These are phyloP conservation scores for Phalaenopsis hybrid DNA, from an alignment of 116 monocot genomes.

Conservation along the genomic window DNA sequence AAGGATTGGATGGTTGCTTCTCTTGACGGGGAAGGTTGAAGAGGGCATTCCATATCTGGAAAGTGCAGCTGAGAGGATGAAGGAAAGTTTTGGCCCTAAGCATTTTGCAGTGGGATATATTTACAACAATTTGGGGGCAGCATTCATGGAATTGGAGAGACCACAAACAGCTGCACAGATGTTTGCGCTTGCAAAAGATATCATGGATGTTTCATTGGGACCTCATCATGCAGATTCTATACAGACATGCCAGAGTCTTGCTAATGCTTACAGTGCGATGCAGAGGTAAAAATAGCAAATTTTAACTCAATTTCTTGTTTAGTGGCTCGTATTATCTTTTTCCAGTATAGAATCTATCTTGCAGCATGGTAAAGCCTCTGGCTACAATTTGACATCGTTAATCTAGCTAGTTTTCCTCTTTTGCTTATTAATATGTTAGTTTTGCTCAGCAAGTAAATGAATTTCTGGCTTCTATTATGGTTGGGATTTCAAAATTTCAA, in stretches of 20 bases:
- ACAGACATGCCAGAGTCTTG: slow-evolving; percentile 75
- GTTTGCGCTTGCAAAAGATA: slow-evolving; percentile 89
- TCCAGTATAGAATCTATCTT: neutral
- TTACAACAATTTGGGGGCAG: slow-evolving; percentile 89
- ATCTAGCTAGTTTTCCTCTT: too few species aligned
- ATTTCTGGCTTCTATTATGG: too few species aligned
- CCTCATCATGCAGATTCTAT: slow-evolving; percentile 82
- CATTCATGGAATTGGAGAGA: slow-evolving; percentile 77
- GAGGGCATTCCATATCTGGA: slow-evolving; percentile 69
- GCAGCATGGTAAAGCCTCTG: neutral
- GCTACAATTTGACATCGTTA: neutral
- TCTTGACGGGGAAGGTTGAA: slow-evolving; percentile 71
- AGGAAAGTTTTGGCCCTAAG: slow-evolving; percentile 89
- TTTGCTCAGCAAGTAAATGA: too few species aligned
- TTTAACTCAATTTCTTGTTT: neutral
- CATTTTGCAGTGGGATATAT: slow-evolving; percentile 85
- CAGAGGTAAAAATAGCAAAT: slow-evolving; percentile 37
- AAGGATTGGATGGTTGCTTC: slow-evolving; percentile 73
- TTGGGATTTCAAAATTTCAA: too few species aligned
- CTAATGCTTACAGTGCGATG: slow-evolving; percentile 84
- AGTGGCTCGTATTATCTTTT: neutral
- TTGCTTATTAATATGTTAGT: too few species aligned
- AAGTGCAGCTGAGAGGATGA: slow-evolving; percentile 76
- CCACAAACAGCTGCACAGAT: slow-evolving; percentile 92
- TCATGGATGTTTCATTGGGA: slow-evolving; percentile 82